A percentile compares a stretch with the other conserved stretches of the same genome.
phyloP scores from a whole-genome alignment of 2,329 filamentous ascomycete species.

The Aureobasidium mangrovei region DNA sequence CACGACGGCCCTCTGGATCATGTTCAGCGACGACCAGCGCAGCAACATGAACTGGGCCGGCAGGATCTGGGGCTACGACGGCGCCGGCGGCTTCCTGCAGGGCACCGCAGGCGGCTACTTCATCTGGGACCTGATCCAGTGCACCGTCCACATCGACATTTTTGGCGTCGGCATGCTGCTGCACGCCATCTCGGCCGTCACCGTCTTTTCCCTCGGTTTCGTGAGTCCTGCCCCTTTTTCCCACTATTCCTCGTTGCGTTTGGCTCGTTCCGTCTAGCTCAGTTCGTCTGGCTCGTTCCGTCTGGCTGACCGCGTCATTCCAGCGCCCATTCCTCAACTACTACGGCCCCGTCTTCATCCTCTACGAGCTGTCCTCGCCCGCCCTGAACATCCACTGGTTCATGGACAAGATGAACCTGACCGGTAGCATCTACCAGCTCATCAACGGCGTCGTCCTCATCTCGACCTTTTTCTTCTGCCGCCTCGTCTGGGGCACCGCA shows the following conservation, averaged over 20 bases:
- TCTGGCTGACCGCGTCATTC: constrained; percentile 14
- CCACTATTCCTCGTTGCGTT: not conserved
- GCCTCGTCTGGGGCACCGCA: constrained; percentile 69
- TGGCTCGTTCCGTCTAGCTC: too few relatives aligned
- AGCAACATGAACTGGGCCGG: constrained; percentile 56
- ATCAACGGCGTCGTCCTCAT: constrained; percentile 70
- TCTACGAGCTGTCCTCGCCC: constrained; percentile 78
- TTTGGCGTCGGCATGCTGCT: constrained; percentile 71
- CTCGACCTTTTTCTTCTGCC: constrained; percentile 65
- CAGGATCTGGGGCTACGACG: constrained; percentile 65
- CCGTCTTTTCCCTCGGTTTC: constrained; percentile 70
- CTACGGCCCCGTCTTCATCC: constrained; percentile 71
- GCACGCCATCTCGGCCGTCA: constrained; percentile 64
- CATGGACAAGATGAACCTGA: constrained; percentile 77
- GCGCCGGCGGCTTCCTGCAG: constrained; percentile 62
- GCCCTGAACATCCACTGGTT: constrained; percentile 91
- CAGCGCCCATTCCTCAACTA: constrained; percentile 79
- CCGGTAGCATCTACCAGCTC: constrained; percentile 63
- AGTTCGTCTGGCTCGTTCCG: too few relatives aligned
- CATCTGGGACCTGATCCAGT: constrained; percentile 70
- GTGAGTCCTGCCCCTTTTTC: constrained; percentile 42
- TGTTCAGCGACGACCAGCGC: constrained; percentile 59
- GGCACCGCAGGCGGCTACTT: constrained; percentile 75
- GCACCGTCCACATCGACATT: constrained; percentile 56
- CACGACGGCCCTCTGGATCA: constrained; percentile 62